Percentiles rank a stretch among this genome's conserved stretches.
phyloP scores from a whole-genome alignment of 1,284 basidiomycete genomes.

The Moesziomyces sp. region DNA sequence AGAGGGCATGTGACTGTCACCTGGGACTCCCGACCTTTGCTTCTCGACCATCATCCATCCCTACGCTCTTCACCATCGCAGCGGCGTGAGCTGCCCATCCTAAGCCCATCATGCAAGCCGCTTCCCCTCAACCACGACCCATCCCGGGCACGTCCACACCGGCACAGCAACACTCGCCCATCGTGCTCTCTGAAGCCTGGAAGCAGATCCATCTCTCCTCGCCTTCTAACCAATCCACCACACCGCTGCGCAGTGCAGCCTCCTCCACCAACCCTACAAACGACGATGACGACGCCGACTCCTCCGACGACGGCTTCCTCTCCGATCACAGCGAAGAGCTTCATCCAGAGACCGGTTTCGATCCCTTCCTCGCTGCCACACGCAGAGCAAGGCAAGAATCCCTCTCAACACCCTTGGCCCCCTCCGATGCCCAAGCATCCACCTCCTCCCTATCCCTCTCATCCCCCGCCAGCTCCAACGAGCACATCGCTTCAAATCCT shows the following conservation, averaged over 20 bases:
- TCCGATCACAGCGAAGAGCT: conserved; percentile 46
- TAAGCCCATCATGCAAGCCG: conserved; percentile 2
- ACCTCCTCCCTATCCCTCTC: conserved; percentile 14
- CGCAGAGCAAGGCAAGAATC: conserved; percentile 33
- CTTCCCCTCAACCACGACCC: not conserved
- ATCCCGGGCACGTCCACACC: conserved; percentile 2
- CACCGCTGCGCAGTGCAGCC: too few relatives aligned
- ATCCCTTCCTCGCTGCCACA: conserved; percentile 41
- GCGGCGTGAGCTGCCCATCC: too few relatives aligned
- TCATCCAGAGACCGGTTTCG: conserved; percentile 46
- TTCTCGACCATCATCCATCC: too few relatives aligned
- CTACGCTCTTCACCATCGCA: too few relatives aligned
- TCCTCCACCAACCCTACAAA: not conserved
- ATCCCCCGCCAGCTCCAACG: conserved; percentile 27
- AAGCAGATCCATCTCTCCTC: conserved; percentile 35
- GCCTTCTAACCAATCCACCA: conserved; percentile 9
- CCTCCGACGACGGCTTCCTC: conserved; percentile 41
- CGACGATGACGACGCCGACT: conserved; percentile 22
- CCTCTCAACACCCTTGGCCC: conserved; percentile 6
- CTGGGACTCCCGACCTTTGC: too few relatives aligned
- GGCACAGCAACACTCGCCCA: conserved; percentile 22
- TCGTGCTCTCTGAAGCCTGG: conserved; percentile 40
- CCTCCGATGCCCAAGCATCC: conserved; percentile 2
- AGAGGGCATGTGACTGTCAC: too few relatives aligned
- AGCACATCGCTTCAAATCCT: conserved; percentile 2